These are phyloP conservation scores for Phascolomyces articulosus DNA, from an alignment of 371 early-diverging fungal species.

Conservation along the genomic window DNA sequence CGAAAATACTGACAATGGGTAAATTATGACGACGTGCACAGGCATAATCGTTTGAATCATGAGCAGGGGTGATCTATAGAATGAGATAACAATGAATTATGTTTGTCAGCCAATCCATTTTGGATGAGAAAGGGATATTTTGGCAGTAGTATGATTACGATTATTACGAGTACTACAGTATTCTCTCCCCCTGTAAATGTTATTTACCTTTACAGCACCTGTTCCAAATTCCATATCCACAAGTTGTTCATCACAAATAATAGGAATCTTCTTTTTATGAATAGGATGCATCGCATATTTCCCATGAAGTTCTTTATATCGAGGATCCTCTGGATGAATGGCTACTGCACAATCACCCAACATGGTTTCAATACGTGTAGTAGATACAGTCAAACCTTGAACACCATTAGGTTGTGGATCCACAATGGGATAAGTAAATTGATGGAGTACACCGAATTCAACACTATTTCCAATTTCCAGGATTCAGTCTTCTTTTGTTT, in stretches of 20 bases:
- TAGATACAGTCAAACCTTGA: conserved; percentile 84
- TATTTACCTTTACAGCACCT: conserved; percentile 95
- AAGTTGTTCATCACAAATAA: conserved; percentile 83
- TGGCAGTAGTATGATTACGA: no score
- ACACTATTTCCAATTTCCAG: conserved; percentile 66
- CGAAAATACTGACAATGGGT: conserved; percentile 82
- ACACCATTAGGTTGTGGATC: conserved; percentile 56
- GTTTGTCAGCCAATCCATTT: no score
- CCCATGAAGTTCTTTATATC: conserved; percentile 85
- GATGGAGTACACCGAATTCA: conserved; percentile 79
- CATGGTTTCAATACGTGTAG: conserved; percentile 99
- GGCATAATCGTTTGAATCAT: conserved; percentile 96
- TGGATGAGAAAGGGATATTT: no score
- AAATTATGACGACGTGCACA: conserved; percentile 89
- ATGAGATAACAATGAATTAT: no score
- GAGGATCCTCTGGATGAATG: conserved; percentile 87
- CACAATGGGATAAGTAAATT: conserved; percentile 67
- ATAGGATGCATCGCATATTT: conserved; percentile 90
- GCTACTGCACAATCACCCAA: conserved; percentile 98
- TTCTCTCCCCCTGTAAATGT: no score
- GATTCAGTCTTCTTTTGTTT: conserved; percentile 1
- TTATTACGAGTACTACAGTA: no score
- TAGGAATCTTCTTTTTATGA: conserved; percentile 79
- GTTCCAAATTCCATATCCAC: conserved; percentile 96
- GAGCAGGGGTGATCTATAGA: conserved; percentile 97